Base-by-base conservation (phyloP, 1,284 basidiomycete genomes). In the Trametes versicolor region DNA sequence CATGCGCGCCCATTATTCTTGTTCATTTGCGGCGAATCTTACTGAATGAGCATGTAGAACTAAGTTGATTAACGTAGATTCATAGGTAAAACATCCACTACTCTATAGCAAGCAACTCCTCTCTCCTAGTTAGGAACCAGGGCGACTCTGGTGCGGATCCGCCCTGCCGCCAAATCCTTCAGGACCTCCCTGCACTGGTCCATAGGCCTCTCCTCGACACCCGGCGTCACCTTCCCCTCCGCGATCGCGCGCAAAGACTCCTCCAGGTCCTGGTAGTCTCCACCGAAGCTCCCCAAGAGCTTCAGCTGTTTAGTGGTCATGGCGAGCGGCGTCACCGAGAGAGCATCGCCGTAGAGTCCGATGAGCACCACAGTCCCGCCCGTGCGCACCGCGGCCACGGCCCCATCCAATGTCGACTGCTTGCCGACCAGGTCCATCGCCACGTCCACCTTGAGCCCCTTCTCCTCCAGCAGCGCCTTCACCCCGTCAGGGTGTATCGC, bases 391-490 rank as follows among this genome's bases (percentile, higher is more conserved):
- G 52, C 51, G 7, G 60, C 54, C 13, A 70, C 59, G 13, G 61
- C 67, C 2, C 45, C 51, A 21, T 73, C 69, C 58, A 71, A 63
- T 3, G 68, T 72, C n/a, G 47, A 43, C 52, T 71, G 67, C 13
- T 49, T 66, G 8, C 71, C 73, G 2, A 74, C 73, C n/a, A 77
- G 45, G 77, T 81, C 62, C 77, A 82, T 19, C 71, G 77, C 10
- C 76, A 80, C 47, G 73, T 82, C 37, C 79, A 80, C 53, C 76
- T 71, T 2, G 73, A 83, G 68, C 75, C 82, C 10, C 81, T 70
- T 58, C 56, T 67, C 65, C 17, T 34, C 41, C n/a, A 74, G 9
- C 37, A 68, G 37, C 8, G 43, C 53, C 13, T 58, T 54, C 36
- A 74, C 50, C 23, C 61, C 50, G 23, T 70, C 68, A 1, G 72